Conservation (phyloP, 805 yeast genomes). For the Barnettozyma populi region DNA sequence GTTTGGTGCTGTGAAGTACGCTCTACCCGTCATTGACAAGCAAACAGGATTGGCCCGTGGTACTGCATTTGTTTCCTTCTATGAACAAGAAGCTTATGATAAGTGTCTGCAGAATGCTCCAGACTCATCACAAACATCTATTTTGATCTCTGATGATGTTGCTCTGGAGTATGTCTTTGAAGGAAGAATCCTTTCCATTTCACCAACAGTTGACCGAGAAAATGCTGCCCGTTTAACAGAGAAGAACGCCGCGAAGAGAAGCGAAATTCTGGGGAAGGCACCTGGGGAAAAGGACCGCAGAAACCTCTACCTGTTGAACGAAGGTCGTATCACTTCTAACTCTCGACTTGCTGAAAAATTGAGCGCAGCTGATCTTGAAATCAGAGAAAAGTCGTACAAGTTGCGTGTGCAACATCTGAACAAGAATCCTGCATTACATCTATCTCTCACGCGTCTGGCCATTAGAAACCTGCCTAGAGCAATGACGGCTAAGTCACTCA, state of each 20-base stretch:
- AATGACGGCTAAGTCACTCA: conserved; percentile 81
- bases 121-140: conserved; percentile 50
- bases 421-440: conserved; percentile 85
- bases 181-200: conserved; percentile 81
- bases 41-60: conserved; percentile 86
- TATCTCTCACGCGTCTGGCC: conserved; percentile 93
- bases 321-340: conserved; percentile 81
- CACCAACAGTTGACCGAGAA: conserved; percentile 82
- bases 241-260: conserved; percentile 65
- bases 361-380: conserved; percentile 68
- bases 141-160: conserved; percentile 88
- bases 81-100: conserved; percentile 51
- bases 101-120: conserved; percentile 80
- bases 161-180: conserved; percentile 84
- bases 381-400: conserved; percentile 82
- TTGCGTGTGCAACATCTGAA: conserved; percentile 85
- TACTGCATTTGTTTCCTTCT: conserved; percentile 90
- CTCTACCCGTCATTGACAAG: conserved; percentile 86
- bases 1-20: conserved; percentile 88
- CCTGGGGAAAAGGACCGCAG: conserved; percentile 79
- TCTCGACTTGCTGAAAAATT: conserved; percentile 73
- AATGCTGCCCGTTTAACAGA: conserved; percentile 73
- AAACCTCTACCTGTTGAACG: conserved; percentile 80
- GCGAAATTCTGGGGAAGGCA: conserved; percentile 72
- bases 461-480: conserved; percentile 91